Evolutionary conservation across 2,329 filamentous ascomycete genomes (phyloP).

Genomic region (Curvularia sp.): DNA sequence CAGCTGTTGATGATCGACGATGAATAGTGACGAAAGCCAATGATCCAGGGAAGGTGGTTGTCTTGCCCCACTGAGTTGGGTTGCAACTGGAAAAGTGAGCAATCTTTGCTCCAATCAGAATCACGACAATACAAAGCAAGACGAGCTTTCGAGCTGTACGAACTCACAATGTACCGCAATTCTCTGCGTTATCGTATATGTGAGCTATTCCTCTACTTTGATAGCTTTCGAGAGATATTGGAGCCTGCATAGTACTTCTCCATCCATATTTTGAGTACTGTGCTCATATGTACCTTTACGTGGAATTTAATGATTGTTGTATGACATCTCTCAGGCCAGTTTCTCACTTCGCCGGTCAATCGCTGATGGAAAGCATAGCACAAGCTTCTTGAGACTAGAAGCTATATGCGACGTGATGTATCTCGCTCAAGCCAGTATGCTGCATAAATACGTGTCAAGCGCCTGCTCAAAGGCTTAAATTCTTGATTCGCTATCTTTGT

Average conservation of each 20-base stretch:
- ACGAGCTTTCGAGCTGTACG: not conserved
- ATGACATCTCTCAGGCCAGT: not conserved
- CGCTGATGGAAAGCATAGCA: not conserved
- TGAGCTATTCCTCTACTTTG: no score
- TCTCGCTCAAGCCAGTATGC: not conserved
- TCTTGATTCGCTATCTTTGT: slow-evolving; percentile 2
- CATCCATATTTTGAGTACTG: no score
- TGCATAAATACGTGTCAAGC: slow-evolving; percentile 5
- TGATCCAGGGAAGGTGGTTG: slow-evolving; percentile 1
- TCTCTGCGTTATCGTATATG: not conserved
- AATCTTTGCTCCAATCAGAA: slow-evolving; percentile 1
- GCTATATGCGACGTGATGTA: not conserved
- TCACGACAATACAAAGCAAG: not conserved
- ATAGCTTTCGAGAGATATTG: no score
- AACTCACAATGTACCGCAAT: not conserved
- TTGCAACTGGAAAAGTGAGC: not conserved
- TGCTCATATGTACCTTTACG: no score
- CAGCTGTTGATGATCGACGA: slow-evolving; percentile 9
- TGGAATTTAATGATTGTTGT: no score
- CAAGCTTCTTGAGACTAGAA: not conserved
- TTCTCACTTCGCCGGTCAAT: not conserved
- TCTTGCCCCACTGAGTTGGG: not conserved
- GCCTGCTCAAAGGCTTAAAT: not conserved
- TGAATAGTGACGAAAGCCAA: slow-evolving; percentile 5
- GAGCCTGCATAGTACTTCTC: no score